Base-by-base conservation (phyloP, 2,329 filamentous ascomycete genomes). In the Leptographium lundbergii region DNA sequence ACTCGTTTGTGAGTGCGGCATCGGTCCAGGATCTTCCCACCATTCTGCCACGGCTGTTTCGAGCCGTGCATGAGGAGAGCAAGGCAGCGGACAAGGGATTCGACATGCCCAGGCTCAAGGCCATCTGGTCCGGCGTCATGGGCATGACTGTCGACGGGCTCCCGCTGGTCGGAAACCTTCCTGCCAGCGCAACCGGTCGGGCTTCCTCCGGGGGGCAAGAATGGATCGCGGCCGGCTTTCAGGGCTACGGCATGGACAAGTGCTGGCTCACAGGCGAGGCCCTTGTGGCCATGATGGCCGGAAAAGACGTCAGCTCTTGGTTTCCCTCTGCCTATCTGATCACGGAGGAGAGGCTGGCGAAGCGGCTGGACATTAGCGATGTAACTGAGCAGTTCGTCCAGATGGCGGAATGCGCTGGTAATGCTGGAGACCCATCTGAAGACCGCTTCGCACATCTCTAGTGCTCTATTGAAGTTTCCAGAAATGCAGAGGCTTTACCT, bases 201-300 rank as follows among this genome's bases (percentile, higher is more conserved):
- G 2, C 14, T 56, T 59, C 58, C 13, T 17, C 32, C 2, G 58
- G 13, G n/a, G 32, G 6, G 32, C 6, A 34, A 10, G 57, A 66
- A 52, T 66, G 63, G 65, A 63, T 66, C 19, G 60, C 62, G 1
- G 64, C 61, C 0, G 64, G 65, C 1, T 67, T 61, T n/a, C 61
- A 64, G 6, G 62, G 62, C 1, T 63, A 65, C 32, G 63, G 65
- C 2, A 66, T 67, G 65, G 61, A 61, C 56, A 65, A 65, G 14
- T 61, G 63, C 51, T 65, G 59, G 60, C 47, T 66, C 1, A 59
- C 54, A 3, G 63, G 61, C 29, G 61, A 63, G 56, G 62, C 61
- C 4, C n/a, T 57, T 48, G 57, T 55, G 36, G 29, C 24, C 10
- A 61, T 61, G 60, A 29, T 51, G 17, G 17, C 17, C 1, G 57